Percentiles rank a stretch among this genome's conserved stretches.
Conservation (phyloP, 1,284 basidiomycete species). For the Cutaneotrichosporon sp. region DNA sequence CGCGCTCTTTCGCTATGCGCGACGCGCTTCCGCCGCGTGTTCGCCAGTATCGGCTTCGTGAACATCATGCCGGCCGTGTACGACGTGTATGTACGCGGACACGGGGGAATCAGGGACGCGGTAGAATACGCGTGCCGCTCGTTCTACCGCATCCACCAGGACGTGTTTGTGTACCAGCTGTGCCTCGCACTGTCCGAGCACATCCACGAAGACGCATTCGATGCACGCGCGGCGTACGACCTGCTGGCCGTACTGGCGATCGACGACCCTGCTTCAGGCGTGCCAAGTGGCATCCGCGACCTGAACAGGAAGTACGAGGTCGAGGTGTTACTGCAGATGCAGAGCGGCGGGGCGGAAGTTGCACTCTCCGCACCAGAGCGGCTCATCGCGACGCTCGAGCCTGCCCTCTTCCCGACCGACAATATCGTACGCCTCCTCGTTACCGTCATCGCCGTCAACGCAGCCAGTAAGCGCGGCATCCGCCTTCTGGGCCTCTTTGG, state of each 20-base stretch:
- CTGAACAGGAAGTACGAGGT: slow-evolving; percentile 67
- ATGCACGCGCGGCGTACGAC: slow-evolving; percentile 55
- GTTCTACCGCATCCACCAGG: slow-evolving; percentile 72
- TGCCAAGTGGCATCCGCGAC: slow-evolving; percentile 65
- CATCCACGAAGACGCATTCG: slow-evolving; percentile 55
- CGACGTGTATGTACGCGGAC: slow-evolving; percentile 65
- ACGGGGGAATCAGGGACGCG: slow-evolving; percentile 61
- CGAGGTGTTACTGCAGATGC: slow-evolving; percentile 66
- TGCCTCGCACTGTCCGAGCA: slow-evolving; percentile 63
- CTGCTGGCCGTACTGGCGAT: slow-evolving; percentile 35
- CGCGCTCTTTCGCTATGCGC: slow-evolving; percentile 68
- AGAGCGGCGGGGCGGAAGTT: slow-evolving; percentile 45
- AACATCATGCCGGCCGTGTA: slow-evolving; percentile 69
- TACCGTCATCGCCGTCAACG: slow-evolving; percentile 75
- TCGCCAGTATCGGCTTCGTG: slow-evolving; percentile 68
- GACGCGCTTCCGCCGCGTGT: slow-evolving; percentile 71
- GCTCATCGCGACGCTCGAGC: slow-evolving; percentile 61
- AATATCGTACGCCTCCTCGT: slow-evolving; percentile 71
- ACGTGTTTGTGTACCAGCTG: slow-evolving; percentile 72
- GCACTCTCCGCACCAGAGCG: slow-evolving; percentile 57
- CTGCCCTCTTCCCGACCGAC: slow-evolving; percentile 61
- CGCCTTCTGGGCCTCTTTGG: slow-evolving; percentile 67
- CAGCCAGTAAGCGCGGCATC: slow-evolving; percentile 64
- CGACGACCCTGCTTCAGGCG: slow-evolving; percentile 29
- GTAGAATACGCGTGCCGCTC: slow-evolving; percentile 71